These are phyloP conservation scores for Sugiyamaella marilandica DNA, from an alignment of 805 yeast genomes.

Conservation along the genomic window DNA sequence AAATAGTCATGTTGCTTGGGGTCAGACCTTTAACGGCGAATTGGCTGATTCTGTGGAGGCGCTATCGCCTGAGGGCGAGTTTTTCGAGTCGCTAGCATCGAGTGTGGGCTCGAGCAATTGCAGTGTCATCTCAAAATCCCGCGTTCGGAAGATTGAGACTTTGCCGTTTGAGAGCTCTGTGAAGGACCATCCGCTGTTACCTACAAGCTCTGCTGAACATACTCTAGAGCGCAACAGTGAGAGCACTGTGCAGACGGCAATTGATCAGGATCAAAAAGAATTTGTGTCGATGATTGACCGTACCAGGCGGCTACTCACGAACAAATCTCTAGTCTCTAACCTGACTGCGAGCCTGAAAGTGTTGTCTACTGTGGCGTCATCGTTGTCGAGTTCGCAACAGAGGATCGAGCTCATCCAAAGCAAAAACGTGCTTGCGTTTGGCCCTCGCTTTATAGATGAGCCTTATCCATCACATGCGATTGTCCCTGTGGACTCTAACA, in stretches of 20 bases:
- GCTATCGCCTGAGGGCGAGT: not conserved
- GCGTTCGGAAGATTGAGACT: not conserved
- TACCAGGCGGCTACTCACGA: constrained; percentile 6
- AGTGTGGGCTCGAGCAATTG: not conserved
- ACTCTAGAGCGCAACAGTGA: not conserved
- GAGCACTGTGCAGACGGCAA: not conserved
- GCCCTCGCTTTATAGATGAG: constrained; percentile 26
- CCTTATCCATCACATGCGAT: constrained; percentile 8
- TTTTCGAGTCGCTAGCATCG: not conserved
- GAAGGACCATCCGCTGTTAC: constrained; percentile 4
- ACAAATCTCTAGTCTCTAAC: constrained; percentile 23
- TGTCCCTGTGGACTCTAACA: not conserved
- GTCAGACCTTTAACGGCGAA: not conserved
- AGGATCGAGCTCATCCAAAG: constrained; percentile 12
- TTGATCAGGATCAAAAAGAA: not conserved
- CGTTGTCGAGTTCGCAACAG: constrained; percentile 24
- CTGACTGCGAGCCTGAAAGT: constrained; percentile 24
- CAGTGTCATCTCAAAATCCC: not conserved
- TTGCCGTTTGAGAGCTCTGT: constrained; percentile 7
- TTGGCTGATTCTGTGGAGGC: too few species aligned
- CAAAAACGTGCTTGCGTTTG: constrained; percentile 21
- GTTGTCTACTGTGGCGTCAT: constrained; percentile 19
- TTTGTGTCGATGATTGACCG: not conserved
- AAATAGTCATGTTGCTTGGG: not conserved
- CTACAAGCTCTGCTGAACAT: not conserved